These are phyloP conservation scores for Chaetoceros tenuissimus DNA, from an alignment of 108 stramenopile genomes.

Conservation along the genomic window DNA sequence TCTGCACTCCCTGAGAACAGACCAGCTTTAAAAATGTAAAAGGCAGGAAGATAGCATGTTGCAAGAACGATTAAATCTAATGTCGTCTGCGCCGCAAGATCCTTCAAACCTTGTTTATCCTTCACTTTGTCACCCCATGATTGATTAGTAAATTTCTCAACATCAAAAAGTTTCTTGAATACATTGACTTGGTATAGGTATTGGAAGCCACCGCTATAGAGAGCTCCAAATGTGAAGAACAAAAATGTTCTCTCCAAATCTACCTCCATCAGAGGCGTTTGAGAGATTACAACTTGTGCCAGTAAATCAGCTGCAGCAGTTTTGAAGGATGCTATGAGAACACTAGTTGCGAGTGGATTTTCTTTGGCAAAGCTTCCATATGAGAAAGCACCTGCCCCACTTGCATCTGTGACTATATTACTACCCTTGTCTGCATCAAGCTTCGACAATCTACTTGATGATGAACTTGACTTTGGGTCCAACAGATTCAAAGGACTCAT, in stretches of 20 bases:
- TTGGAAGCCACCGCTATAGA: constrained; percentile 9
- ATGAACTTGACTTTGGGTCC: too few relatives aligned
- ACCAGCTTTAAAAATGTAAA: constrained; percentile 11
- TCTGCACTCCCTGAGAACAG: constrained; percentile 1
- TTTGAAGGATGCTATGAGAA: not conserved
- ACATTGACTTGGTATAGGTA: constrained; percentile 11
- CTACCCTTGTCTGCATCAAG: too few relatives aligned
- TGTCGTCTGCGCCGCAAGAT: constrained; percentile 5
- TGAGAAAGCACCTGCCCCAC: too few relatives aligned
- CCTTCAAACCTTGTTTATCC: not conserved
- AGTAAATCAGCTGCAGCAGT: constrained; percentile 7
- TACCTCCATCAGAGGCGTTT: not conserved
- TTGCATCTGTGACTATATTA: too few relatives aligned
- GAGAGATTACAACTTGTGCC: constrained; percentile 3
- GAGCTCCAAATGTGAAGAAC: constrained; percentile 1
- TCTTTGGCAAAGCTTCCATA: constrained; percentile 3
- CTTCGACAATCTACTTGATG: too few relatives aligned
- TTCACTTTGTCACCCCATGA: not conserved
- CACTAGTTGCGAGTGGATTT: not conserved
- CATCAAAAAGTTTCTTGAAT: constrained; percentile 2
- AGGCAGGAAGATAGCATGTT: constrained; percentile 1
- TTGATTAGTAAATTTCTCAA: constrained; percentile 1
- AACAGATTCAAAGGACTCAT: too few relatives aligned
- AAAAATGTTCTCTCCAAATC: constrained; percentile 1
- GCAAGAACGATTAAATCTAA: constrained; percentile 3